Base-by-base conservation (phyloP, 768 basidiomycete species). In the Rhizopogon rudus region DNA sequence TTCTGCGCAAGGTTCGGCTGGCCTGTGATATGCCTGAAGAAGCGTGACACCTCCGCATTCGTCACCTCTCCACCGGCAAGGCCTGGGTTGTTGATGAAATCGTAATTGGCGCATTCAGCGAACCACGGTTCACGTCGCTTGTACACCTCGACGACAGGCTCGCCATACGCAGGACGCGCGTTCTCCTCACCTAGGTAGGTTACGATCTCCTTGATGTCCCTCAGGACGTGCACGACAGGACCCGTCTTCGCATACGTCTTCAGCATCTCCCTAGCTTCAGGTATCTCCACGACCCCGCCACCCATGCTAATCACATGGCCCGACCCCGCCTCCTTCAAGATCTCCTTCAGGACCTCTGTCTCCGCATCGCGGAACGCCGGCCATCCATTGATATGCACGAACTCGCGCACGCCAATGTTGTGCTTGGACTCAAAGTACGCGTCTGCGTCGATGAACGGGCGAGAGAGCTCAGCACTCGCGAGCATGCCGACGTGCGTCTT, bases 241-340 rank as follows among this genome's bases (percentile, higher is more conserved):
- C 74, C 75, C 17, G 67, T 75, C 33, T 70, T 71, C 31, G 77
- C 77, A 67, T 91, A 94, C 16, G 77, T 70, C 68, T 84, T 79
- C 56, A 99, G 76, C 4, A 91, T 64, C 16, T 88, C 76, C 31
- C 95, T 77, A 12, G 92, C 88, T 41, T 76, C 79, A 1, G 85
- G 78, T 0, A 85, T 90, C 71, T 99, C 96, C 31, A 98, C 92
- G 55, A 98, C 85, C 0, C 96, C 96, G 3, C 97, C 97, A 3
- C 97, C 96, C 17, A 97, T 83, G 60, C 90, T 93, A 67, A 98
- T 82, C 52, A 98, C 78, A 69, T 93, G 84, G 0, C 77, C 74
- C 5, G 78, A 72, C 41, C 78, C 73, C 51, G 81, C 76, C 12
- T 76, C 73, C 16, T 70, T 63, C 40, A 96, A 75, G 40, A 97